Conservation (phyloP, 257 asterid species). For the Penstemon newberryi region DNA sequence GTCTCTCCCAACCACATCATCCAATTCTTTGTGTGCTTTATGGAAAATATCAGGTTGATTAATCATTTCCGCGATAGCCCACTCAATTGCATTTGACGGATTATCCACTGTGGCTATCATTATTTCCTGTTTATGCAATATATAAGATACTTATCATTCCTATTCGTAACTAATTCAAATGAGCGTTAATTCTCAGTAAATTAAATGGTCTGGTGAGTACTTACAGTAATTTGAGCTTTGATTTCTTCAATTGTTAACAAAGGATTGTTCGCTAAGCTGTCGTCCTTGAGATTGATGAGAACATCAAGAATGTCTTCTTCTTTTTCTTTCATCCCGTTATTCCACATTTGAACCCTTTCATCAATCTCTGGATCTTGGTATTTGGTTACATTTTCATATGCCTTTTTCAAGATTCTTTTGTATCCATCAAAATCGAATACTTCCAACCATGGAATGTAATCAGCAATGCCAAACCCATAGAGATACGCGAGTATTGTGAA, state of each 20-base stretch:
- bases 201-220: neutral
- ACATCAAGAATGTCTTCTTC: constrained; percentile 27
- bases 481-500: neutral
- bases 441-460: constrained; percentile 7
- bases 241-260: constrained; percentile 18
- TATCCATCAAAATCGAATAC: constrained; percentile 12
- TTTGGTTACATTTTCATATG: neutral
- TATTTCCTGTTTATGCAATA: neutral
- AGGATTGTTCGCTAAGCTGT: neutral
- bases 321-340: constrained; percentile 3
- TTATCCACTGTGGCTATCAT: constrained; percentile 21
- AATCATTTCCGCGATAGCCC: constrained; percentile 25
- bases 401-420: neutral
- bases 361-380: constrained; percentile 19
- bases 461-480: constrained; percentile 18
- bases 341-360: constrained; percentile 22
- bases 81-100: constrained; percentile 26
- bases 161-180: too few species aligned
- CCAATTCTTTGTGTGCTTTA: constrained; percentile 12
- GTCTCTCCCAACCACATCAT: constrained; percentile 7
- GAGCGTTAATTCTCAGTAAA: too few species aligned
- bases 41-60: constrained; percentile 11
- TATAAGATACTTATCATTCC: too few species aligned
- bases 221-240: constrained; percentile 20
- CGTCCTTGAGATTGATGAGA: constrained; percentile 15